Conservation (phyloP, 148 eudicot species). For the Linanthus parryae region DNA sequence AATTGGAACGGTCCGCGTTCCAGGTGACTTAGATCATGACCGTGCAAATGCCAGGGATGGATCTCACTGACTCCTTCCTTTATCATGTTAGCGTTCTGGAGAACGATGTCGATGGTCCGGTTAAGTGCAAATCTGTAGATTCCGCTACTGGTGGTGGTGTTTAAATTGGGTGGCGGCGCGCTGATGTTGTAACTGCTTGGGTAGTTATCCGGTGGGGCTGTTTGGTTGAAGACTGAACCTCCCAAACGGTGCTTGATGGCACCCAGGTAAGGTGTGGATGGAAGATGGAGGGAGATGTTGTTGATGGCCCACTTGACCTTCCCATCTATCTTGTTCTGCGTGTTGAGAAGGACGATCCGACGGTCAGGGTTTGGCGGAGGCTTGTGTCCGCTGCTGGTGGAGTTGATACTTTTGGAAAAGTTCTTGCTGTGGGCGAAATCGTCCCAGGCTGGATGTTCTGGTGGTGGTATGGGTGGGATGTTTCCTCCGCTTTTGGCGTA, state of each 20-base stretch:
- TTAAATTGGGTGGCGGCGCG: slow-evolving; percentile 35
- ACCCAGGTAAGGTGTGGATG: slow-evolving; percentile 69
- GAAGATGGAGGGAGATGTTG: slow-evolving; percentile 57
- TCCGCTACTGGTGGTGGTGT: slow-evolving; percentile 46
- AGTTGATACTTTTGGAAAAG: slow-evolving; percentile 38
- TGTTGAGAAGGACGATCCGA: slow-evolving; percentile 53
- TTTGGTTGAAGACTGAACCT: slow-evolving; percentile 23
- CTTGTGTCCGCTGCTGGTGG: slow-evolving; percentile 37
- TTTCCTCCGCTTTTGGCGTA: slow-evolving; percentile 33
- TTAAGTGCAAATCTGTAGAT: slow-evolving; percentile 44
- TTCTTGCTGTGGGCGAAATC: slow-evolving; percentile 48
- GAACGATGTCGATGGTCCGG: slow-evolving; percentile 51
- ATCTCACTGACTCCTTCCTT: slow-evolving; percentile 42
- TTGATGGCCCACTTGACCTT: slow-evolving; percentile 71
- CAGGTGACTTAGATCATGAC: slow-evolving; percentile 88
- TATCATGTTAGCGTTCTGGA: slow-evolving; percentile 75
- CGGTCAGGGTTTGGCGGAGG: slow-evolving; percentile 39
- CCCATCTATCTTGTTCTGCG: slow-evolving; percentile 59
- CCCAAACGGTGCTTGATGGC: slow-evolving; percentile 36
- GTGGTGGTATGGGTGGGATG: slow-evolving; percentile 49
- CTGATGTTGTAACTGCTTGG: slow-evolving; percentile 32
- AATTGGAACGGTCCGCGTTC: no score
- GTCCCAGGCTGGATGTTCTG: slow-evolving; percentile 54
- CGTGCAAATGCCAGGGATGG: slow-evolving; percentile 93
- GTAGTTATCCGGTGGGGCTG: slow-evolving; percentile 42